Evolutionary conservation across 2,329 filamentous ascomycete genomes (phyloP), one percentile per base, ranked within the genome.

Genomic region (Fusarium secorum): DNA sequence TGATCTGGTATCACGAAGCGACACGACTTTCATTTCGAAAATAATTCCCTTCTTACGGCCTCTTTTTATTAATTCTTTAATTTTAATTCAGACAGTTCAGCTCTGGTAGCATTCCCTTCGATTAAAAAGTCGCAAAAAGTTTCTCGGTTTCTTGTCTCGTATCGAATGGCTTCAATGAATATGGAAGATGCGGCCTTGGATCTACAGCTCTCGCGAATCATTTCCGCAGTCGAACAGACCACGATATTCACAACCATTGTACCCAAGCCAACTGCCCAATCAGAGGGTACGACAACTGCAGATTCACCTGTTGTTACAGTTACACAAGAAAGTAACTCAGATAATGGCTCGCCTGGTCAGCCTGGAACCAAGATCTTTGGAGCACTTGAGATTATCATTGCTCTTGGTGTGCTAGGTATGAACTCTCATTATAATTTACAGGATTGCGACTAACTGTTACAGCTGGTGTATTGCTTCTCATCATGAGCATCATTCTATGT

Each of bases 221-320:
- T 76, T 10, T 75, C 71, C 7, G 74, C 74, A 3, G 46, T 63
- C 11, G 72, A 75, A 49, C 53, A 64, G 20, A 76, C 74, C 3
- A 75, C 74, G 11, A 61, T 75, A 9, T 75, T 70, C 32, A 75
- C 74, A 4, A 55, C 74, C 2, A 75, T 75, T 30, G 65, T 71
- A 8, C 73, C 74, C 2, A 63, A 53, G 4, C 51, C 49, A 14
- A 64, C 70, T 4, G 51, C 60, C 5, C 36, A 66, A 26, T 57
- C 53, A 26, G 63, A 60, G 8, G 42, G 56, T 20, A 56, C 68
- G 4, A 48, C 58, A 9, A 60, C 49, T 24, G 30, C 44, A 15
- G 38, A 48, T 7, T 36, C 45, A 2, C 53, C 64, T 14, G 54
- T 54, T 22, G 68, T 63, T 15, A 72, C 74, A 3, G 60, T 60